phyloP scores from a whole-genome alignment of 164 flowering plant species.

The Malania oleifera region DNA sequence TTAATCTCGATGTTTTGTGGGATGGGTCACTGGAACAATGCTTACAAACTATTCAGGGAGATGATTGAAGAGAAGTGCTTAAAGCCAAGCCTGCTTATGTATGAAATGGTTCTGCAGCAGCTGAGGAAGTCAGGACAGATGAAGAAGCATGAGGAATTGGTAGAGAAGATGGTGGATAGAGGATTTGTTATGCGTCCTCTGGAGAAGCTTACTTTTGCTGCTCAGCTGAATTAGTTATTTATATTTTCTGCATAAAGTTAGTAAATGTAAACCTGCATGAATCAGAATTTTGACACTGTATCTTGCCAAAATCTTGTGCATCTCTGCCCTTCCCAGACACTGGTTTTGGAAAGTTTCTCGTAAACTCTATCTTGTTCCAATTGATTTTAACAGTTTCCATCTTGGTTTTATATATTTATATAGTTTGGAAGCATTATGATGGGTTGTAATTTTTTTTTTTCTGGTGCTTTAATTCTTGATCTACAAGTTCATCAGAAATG shows the following conservation, averaged over 20 bases:
- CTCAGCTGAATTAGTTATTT: neutral
- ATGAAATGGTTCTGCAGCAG: constrained; percentile 65
- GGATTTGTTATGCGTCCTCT: constrained; percentile 73
- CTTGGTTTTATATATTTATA: too few species aligned
- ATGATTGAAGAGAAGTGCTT: constrained; percentile 89
- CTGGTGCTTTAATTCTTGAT: too few species aligned
- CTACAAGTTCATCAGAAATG: too few species aligned
- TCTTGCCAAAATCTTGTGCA: neutral
- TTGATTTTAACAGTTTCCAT: too few species aligned
- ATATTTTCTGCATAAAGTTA: neutral
- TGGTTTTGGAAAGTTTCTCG: constrained; percentile 1
- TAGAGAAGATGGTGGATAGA: constrained; percentile 79
- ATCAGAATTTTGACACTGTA: neutral
- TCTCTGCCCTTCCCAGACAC: neutral
- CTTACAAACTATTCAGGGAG: constrained; percentile 63
- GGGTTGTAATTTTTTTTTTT: too few species aligned
- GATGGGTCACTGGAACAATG: constrained; percentile 87
- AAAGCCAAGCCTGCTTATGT: constrained; percentile 50
- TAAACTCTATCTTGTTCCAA: neutral
- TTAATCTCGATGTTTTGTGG: constrained; percentile 66
- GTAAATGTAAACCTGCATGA: neutral
- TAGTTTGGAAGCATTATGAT: too few species aligned
- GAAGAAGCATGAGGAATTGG: constrained; percentile 89
- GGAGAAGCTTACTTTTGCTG: constrained; percentile 18
- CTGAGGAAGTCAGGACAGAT: constrained; percentile 80